phyloP scores from a whole-genome alignment of 2,329 filamentous ascomycete species.

The Colletotrichum melonis region DNA sequence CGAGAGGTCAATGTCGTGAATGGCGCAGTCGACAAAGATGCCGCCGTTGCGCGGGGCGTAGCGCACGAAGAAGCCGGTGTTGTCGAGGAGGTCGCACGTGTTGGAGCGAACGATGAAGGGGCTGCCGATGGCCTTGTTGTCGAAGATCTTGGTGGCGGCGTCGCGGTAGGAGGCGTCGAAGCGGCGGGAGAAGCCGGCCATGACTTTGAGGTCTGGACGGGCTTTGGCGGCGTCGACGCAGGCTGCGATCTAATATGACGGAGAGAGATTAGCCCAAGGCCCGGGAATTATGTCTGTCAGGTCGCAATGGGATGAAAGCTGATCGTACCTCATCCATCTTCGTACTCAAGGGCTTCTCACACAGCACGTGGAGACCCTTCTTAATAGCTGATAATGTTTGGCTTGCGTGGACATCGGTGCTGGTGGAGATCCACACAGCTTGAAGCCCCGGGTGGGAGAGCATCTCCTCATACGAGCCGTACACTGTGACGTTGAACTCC shows the following conservation, averaged over 20 bases:
- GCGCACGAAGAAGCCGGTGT: conserved; percentile 69
- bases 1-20: conserved; percentile 36
- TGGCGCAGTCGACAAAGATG: conserved; percentile 63
- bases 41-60: conserved; percentile 70
- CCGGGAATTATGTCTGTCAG: neutral
- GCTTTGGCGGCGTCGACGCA: no score
- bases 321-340: conserved; percentile 65
- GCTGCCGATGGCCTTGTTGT: conserved; percentile 65
- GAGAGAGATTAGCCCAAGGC: no score
- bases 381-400: conserved; percentile 67
- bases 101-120: conserved; percentile 72
- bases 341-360: conserved; percentile 70
- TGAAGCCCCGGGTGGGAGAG: conserved; percentile 32
- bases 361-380: conserved; percentile 64
- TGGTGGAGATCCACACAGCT: conserved; percentile 52
- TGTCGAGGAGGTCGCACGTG: conserved; percentile 74
- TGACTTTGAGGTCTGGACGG: conserved; percentile 50
- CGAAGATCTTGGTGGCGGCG: conserved; percentile 62
- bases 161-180: conserved; percentile 75
- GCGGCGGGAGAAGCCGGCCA: conserved; percentile 52
- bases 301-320: no score
- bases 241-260: conserved; percentile 58
- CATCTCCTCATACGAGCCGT: neutral
- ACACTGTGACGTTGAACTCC: neutral
- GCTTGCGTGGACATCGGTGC: conserved; percentile 66